phyloP scores from a whole-genome alignment of 768 basidiomycete genomes.

The Boletus reticulatus region DNA sequence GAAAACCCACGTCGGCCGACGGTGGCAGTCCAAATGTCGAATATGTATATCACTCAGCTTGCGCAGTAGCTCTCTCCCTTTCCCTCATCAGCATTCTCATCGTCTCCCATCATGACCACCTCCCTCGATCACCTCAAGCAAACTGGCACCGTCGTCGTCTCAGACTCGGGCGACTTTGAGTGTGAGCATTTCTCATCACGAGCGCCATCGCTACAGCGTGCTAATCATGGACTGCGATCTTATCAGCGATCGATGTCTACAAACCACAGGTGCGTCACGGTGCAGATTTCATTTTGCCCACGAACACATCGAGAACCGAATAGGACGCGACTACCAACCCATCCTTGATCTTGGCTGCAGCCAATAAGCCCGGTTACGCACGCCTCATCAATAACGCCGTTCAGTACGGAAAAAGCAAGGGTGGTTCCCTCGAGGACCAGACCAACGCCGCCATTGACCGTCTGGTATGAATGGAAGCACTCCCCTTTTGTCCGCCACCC shows the following conservation, averaged over 20 bases:
- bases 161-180: slow-evolving; percentile 96
- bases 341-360: slow-evolving; percentile 89
- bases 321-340: slow-evolving; percentile 99
- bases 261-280: slow-evolving; percentile 72
- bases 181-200: slow-evolving; percentile 37
- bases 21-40: slow-evolving; percentile 13
- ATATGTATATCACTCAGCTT: slow-evolving; percentile 16
- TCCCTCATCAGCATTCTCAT: not conserved
- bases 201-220: slow-evolving; percentile 21
- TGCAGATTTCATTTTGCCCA: slow-evolving; percentile 14
- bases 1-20: slow-evolving; percentile 4
- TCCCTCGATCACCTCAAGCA: slow-evolving; percentile 84
- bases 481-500: slow-evolving; percentile 4
- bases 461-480: slow-evolving; percentile 55
- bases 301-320: slow-evolving; percentile 9
- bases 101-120: slow-evolving; percentile 62
- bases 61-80: not conserved
- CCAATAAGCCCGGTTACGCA: slow-evolving; percentile 84
- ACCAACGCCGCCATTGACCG: slow-evolving; percentile 82
- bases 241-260: slow-evolving; percentile 88
- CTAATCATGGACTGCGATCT: slow-evolving; percentile 25
- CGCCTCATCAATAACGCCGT: slow-evolving; percentile 77
- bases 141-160: slow-evolving; percentile 94
- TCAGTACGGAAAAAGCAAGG: slow-evolving; percentile 74
- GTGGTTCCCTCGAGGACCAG: slow-evolving; percentile 73